Evolutionary conservation across 192 early-diverging fungal species (phyloP).

Genomic region (Anaeromyces robustus): DNA sequence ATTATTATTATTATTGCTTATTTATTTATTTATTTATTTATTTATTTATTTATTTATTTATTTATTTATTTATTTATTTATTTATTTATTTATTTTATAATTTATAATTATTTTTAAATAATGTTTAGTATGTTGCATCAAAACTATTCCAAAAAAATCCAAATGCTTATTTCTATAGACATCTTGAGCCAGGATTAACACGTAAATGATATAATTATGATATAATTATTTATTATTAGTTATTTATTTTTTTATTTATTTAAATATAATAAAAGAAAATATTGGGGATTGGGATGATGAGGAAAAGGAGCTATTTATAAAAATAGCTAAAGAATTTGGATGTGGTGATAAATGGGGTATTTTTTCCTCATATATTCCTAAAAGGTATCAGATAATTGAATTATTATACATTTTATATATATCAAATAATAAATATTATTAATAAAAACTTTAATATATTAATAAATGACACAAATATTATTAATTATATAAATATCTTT

Average conservation of each 20-base stretch:
- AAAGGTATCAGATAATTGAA: too few relatives aligned
- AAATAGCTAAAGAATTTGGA: slow-evolving; percentile 27
- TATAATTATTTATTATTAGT: background rate
- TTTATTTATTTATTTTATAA: too few relatives aligned
- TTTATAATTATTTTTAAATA: too few relatives aligned
- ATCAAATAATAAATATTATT: too few relatives aligned
- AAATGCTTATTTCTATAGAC: slow-evolving; percentile 60
- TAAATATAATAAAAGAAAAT: slow-evolving; percentile 42
- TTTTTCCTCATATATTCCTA: slow-evolving; percentile 38
- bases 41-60: too few relatives aligned
- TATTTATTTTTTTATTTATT: background rate
- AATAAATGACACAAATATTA: too few relatives aligned
- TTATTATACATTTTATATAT: too few relatives aligned
- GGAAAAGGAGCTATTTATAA: slow-evolving; percentile 38
- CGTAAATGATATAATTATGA: background rate
- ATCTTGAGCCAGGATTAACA: slow-evolving; percentile 56
- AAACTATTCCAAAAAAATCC: slow-evolving; percentile 58
- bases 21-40: too few relatives aligned
- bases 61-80: too few relatives aligned
- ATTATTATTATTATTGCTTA: too few relatives aligned
- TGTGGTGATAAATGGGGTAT: slow-evolving; percentile 46
- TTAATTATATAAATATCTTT: too few relatives aligned
- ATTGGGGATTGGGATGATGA: slow-evolving; percentile 51
- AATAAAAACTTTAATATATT: too few relatives aligned
- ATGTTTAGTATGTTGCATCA: slow-evolving; percentile 27